A percentile compares a stretch with the other conserved stretches of the same genome.
phyloP scores from a whole-genome alignment of 2,329 filamentous ascomycete genomes.

The Didymella segeticola region DNA sequence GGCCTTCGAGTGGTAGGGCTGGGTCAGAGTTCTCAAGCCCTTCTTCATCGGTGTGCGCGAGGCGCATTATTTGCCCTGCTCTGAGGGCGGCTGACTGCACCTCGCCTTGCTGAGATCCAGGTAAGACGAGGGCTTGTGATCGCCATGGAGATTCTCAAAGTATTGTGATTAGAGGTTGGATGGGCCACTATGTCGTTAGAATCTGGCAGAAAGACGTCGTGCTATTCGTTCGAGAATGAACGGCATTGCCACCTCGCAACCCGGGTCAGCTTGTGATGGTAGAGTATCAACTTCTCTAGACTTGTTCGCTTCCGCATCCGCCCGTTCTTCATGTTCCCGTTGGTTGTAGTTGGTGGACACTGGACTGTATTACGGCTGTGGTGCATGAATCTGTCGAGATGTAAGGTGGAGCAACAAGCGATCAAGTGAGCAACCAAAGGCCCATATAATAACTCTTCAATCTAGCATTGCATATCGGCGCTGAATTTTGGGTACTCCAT shows the following conservation, averaged over 20 bases:
- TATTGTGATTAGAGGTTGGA: neutral
- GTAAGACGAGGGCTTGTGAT: neutral
- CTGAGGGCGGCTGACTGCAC: slow-evolving; percentile 1
- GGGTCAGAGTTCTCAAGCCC: neutral
- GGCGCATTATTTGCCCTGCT: neutral
- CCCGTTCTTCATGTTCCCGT: too few relatives aligned
- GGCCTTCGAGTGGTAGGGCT: slow-evolving; percentile 5
- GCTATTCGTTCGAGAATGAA: neutral
- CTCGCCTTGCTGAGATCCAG: neutral
- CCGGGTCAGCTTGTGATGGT: neutral
- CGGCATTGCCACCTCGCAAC: neutral
- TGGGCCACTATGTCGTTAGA: neutral
- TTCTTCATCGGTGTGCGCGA: slow-evolving; percentile 11
- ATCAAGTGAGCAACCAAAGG: neutral
- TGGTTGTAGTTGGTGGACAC: too few relatives aligned
- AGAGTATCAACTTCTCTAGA: neutral
- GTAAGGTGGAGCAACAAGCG: neutral
- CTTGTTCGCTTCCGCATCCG: neutral
- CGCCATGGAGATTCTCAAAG: neutral
- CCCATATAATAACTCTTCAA: neutral
- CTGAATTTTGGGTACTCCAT: neutral
- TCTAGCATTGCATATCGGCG: neutral
- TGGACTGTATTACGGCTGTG: neutral
- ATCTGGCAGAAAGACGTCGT: slow-evolving; percentile 1
- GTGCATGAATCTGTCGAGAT: neutral